A percentile compares a stretch with the other conserved stretches of the same genome.
Evolutionary conservation across 2,329 filamentous ascomycete species (phyloP).

Genomic region (Clarireedia monteithiana): DNA sequence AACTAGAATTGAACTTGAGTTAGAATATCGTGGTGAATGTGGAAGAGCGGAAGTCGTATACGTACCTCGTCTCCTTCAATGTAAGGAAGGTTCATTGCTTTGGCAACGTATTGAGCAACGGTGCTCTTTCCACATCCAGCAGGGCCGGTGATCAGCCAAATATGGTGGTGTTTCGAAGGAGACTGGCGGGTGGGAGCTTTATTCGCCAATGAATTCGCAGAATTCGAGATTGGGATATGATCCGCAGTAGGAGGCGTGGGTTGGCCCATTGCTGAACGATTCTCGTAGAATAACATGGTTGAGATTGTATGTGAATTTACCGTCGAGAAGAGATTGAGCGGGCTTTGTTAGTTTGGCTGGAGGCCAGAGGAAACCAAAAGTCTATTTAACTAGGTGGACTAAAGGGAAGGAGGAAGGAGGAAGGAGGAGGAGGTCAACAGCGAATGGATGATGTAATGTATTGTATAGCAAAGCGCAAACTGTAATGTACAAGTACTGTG

Average conservation of each 20-base stretch:
- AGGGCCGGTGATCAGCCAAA: conserved; percentile 74
- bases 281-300: conserved; percentile 27
- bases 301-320: neutral
- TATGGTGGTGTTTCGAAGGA: conserved; percentile 46
- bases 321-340: too few species aligned
- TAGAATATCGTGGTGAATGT: neutral
- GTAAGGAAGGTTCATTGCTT: conserved; percentile 57
- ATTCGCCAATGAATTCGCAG: conserved; percentile 15
- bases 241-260: conserved; percentile 20
- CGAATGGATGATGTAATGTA: neutral
- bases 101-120: conserved; percentile 57
- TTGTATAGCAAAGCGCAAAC: neutral
- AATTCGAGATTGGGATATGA: conserved; percentile 17
- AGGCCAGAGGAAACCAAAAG: neutral
- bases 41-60: conserved; percentile 10
- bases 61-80: conserved; percentile 73
- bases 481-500: too few species aligned
- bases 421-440: neutral
- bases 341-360: neutral
- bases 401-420: neutral
- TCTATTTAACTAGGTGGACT: neutral
- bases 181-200: conserved; percentile 15
- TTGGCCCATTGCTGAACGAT: conserved; percentile 21
- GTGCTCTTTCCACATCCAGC: conserved; percentile 76
- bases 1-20: conserved; percentile 41